These are phyloP conservation scores for Dunaliella sp. DNA, from an alignment of 139 green algal species.

Conservation along the genomic window DNA sequence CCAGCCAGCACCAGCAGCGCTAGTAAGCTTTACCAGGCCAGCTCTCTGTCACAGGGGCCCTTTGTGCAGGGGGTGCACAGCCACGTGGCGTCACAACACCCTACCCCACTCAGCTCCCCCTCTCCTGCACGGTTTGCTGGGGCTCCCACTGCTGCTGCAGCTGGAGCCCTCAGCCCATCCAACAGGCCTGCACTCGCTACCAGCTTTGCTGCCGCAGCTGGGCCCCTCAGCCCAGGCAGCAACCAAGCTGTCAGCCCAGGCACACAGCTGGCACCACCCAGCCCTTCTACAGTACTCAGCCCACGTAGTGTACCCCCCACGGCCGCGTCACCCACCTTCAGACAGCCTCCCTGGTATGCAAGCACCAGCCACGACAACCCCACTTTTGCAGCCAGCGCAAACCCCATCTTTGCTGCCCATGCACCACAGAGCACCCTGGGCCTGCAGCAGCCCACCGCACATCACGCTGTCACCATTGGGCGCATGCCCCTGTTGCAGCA, in stretches of 20 bases:
- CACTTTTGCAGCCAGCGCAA: background rate
- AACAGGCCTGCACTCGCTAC: background rate
- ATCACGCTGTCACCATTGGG: background rate
- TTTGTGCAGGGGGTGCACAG: no score
- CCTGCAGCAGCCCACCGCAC: background rate
- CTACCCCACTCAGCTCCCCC: background rate
- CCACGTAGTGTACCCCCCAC: no score
- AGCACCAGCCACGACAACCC: background rate
- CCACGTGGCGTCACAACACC: no score
- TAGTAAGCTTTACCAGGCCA: background rate
- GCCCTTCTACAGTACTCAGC: no score
- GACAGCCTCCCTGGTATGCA: background rate
- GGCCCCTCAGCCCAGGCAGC: background rate
- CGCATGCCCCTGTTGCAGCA: background rate
- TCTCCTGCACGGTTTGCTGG: background rate
- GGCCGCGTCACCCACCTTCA: no score
- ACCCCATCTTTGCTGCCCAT: background rate
- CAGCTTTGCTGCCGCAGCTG: background rate
- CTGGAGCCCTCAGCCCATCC: background rate
- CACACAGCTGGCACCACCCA: no score
- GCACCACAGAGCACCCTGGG: background rate
- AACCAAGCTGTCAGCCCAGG: background rate
- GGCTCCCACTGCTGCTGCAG: background rate
- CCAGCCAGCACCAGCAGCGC: background rate
- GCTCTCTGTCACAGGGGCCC: no score